These are phyloP conservation scores for Mycena citricolor DNA, from an alignment of 1,284 basidiomycete species.

Conservation along the genomic window DNA sequence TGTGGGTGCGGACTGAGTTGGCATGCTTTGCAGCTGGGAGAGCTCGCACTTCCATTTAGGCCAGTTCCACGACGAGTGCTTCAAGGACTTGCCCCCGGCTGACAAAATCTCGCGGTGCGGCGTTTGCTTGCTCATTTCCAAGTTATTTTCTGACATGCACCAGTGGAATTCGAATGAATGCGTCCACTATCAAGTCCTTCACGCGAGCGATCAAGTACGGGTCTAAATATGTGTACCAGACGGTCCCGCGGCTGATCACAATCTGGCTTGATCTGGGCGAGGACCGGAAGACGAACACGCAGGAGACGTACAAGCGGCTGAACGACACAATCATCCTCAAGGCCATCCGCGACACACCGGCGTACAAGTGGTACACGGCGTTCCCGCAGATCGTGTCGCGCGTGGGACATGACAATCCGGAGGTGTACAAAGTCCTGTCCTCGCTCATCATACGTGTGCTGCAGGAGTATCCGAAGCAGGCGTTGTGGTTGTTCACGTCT, in stretches of 20 bases:
- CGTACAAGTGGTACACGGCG: slow-evolving; percentile 95
- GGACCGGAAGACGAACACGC: slow-evolving; percentile 35
- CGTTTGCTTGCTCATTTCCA: not conserved
- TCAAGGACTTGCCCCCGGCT: slow-evolving; percentile 48
- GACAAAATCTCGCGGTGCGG: slow-evolving; percentile 56
- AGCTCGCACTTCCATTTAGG: slow-evolving; percentile 86
- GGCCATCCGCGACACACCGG: slow-evolving; percentile 62
- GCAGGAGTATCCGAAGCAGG: slow-evolving; percentile 85
- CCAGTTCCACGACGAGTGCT: slow-evolving; percentile 81
- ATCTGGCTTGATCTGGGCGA: slow-evolving; percentile 97
- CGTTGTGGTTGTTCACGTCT: slow-evolving; percentile 91
- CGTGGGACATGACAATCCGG: slow-evolving; percentile 78
- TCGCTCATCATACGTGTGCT: slow-evolving; percentile 78
- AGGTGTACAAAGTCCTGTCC: slow-evolving; percentile 67
- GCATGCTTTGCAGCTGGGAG: slow-evolving; percentile 65
- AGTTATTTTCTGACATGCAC: slow-evolving; percentile 8
- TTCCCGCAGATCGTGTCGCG: slow-evolving; percentile 97
- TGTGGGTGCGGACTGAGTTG: slow-evolving; percentile 14
- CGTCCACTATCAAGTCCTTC: slow-evolving; percentile 70
- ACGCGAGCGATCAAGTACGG: slow-evolving; percentile 77
- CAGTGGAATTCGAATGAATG: slow-evolving; percentile 61
- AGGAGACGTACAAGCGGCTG: slow-evolving; percentile 53
- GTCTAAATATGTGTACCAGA: slow-evolving; percentile 97
- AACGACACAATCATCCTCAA: slow-evolving; percentile 54
- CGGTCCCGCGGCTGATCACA: slow-evolving; percentile 90